Conservation (phyloP, 768 basidiomycete species). For the Collybia sp. region DNA sequence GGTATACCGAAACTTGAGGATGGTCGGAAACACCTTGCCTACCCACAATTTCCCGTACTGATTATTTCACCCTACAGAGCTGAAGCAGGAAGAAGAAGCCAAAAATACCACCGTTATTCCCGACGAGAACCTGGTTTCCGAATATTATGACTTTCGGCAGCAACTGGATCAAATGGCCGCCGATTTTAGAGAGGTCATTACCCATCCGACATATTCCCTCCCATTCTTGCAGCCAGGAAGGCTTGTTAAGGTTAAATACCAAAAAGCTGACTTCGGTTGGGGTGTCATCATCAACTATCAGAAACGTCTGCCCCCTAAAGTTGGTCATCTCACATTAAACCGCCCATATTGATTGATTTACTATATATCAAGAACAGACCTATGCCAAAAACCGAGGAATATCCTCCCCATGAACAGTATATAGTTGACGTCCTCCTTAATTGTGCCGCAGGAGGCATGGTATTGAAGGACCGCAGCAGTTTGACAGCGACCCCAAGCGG, state of each 20-base stretch:
- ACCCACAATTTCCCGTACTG: neutral
- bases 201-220: constrained; percentile 91
- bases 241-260: constrained; percentile 86
- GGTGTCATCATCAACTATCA: constrained; percentile 90
- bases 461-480: constrained; percentile 55
- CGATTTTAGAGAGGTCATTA: constrained; percentile 90
- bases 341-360: neutral
- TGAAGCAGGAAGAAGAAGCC: constrained; percentile 66
- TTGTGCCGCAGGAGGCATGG: constrained; percentile 57
- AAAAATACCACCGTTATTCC: constrained; percentile 66
- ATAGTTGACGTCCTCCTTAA: constrained; percentile 89
- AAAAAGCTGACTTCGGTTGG: constrained; percentile 93
- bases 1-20: constrained; percentile 84
- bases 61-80: constrained; percentile 41
- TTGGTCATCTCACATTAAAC: constrained; percentile 18
- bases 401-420: constrained; percentile 85
- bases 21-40: constrained; percentile 41
- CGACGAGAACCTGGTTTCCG: constrained; percentile 77
- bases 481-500: constrained; percentile 59
- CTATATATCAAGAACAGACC: constrained; percentile 48
- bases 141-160: constrained; percentile 91
- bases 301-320: constrained; percentile 83
- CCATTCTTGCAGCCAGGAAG: constrained; percentile 93
- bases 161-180: constrained; percentile 86
- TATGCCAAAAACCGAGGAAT: constrained; percentile 61